These are phyloP conservation scores for Talaromyces sp. DNA, from an alignment of 2,329 filamentous ascomycete species.

Conservation along the genomic window DNA sequence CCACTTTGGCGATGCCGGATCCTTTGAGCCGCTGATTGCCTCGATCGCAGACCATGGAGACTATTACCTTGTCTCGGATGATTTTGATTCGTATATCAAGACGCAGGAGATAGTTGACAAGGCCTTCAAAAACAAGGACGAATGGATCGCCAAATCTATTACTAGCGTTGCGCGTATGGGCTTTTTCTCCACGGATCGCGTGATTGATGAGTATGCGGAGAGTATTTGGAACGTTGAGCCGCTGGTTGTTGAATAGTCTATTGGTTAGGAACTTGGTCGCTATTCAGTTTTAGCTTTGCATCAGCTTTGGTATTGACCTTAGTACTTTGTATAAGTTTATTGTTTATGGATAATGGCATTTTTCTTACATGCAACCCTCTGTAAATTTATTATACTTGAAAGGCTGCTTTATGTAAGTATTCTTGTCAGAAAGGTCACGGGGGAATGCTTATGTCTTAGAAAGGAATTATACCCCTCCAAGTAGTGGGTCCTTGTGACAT, in stretches of 20 bases:
- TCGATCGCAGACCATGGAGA: constrained; percentile 90
- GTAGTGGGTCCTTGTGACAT: neutral
- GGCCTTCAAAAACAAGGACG: constrained; percentile 84
- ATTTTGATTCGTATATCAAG: constrained; percentile 91
- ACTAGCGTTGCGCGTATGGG: constrained; percentile 88
- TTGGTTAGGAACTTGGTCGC: neutral
- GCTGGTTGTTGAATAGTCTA: constrained; percentile 39
- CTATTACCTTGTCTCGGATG: constrained; percentile 95
- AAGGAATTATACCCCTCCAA: neutral
- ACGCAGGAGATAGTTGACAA: constrained; percentile 89
- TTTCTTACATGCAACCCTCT: neutral
- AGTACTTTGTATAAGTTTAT: neutral
- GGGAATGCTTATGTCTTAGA: neutral
- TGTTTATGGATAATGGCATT: neutral
- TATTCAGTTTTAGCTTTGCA: neutral
- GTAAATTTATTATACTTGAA: too few relatives aligned
- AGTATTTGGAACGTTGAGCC: constrained; percentile 97
- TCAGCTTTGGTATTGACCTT: neutral
- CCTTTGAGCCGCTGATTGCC: constrained; percentile 77
- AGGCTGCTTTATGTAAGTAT: too few relatives aligned
- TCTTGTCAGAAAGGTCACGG: too few relatives aligned
- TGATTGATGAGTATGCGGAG: constrained; percentile 96
- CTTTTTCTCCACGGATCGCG: constrained; percentile 92
- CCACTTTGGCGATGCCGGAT: constrained; percentile 70
- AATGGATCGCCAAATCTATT: constrained; percentile 89